phyloP scores from a whole-genome alignment of 805 yeast genomes.

The Ogataea populi-albae region DNA sequence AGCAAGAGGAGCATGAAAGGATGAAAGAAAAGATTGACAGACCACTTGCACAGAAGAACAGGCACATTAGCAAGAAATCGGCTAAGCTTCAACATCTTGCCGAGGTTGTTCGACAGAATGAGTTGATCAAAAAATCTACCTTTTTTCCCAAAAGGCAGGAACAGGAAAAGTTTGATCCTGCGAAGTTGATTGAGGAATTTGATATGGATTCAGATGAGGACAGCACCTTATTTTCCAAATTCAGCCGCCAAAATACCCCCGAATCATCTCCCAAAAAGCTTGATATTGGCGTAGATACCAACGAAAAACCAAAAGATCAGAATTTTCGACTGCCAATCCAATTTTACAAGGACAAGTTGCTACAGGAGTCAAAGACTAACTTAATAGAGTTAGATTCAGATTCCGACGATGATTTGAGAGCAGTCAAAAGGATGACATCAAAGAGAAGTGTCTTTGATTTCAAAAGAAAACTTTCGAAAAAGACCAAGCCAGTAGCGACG shows the following conservation, averaged over 20 bases:
- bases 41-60: slow-evolving; percentile 3
- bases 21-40: slow-evolving; percentile 4
- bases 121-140: slow-evolving; percentile 18
- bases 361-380: slow-evolving; percentile 2
- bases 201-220: slow-evolving; percentile 19
- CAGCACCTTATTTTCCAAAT: slow-evolving; percentile 13
- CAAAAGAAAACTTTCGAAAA: slow-evolving; percentile 15
- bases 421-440: slow-evolving; percentile 10
- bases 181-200: slow-evolving; percentile 21
- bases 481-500: slow-evolving; percentile 5
- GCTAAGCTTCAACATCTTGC: slow-evolving; percentile 8
- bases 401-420: slow-evolving; percentile 19
- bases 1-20: slow-evolving; percentile 12
- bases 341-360: slow-evolving; percentile 1
- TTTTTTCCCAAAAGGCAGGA: slow-evolving; percentile 16
- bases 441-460: slow-evolving; percentile 17
- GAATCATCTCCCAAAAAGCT: slow-evolving; percentile 19
- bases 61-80: slow-evolving; percentile 8
- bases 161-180: slow-evolving; percentile 21
- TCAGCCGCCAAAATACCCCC: slow-evolving; percentile 15
- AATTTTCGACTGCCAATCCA: neutral
- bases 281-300: slow-evolving; percentile 1
- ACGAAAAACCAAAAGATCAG: neutral
- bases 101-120: slow-evolving; percentile 19
- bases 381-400: slow-evolving; percentile 16